These are phyloP conservation scores for Komagataella phaffii DNA, from an alignment of 805 yeast genomes.

Conservation along the genomic window DNA sequence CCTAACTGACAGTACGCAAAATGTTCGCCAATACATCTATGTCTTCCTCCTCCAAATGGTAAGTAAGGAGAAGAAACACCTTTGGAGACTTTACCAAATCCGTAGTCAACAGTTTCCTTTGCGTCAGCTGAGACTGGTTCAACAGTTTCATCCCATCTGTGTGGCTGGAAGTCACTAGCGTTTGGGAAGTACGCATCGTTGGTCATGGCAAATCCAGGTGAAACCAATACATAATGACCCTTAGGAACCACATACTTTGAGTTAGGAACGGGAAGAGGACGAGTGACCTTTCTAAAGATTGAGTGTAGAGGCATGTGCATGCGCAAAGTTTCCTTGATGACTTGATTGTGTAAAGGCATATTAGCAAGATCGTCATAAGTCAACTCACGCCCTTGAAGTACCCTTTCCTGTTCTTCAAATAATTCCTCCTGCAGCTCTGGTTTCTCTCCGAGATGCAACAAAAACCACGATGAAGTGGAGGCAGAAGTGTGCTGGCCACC, in stretches of 20 bases:
- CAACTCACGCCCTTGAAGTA: conserved; percentile 48
- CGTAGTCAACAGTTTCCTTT: conserved; percentile 65
- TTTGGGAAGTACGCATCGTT: conserved; percentile 70
- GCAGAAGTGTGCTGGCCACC: conserved; percentile 99
- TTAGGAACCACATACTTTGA: conserved; percentile 71
- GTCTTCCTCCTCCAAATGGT: conserved; percentile 99
- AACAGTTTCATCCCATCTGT: conserved; percentile 57
- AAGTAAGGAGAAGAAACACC: conserved; percentile 93
- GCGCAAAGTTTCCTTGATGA: conserved; percentile 87
- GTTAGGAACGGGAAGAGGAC: conserved; percentile 67
- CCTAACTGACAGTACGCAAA: conserved; percentile 93
- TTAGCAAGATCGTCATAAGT: conserved; percentile 74
- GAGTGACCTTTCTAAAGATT: conserved; percentile 80
- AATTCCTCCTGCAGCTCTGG: conserved; percentile 79
- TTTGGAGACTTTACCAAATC: conserved; percentile 92
- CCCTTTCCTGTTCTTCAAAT: conserved; percentile 56
- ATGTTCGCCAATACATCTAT: conserved; percentile 98
- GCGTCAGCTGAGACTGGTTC: conserved; percentile 14
- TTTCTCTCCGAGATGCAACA: conserved; percentile 79
- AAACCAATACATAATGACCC: conserved; percentile 81
- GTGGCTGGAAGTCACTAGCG: conserved; percentile 62
- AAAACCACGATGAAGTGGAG: conserved; percentile 89
- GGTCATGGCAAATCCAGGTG: conserved; percentile 86
- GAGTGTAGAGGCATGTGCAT: conserved; percentile 96
- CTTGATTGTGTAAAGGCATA: conserved; percentile 70